Conservation (phyloP, 306 rosid species). For the Herpetospermum pedunculosum region DNA sequence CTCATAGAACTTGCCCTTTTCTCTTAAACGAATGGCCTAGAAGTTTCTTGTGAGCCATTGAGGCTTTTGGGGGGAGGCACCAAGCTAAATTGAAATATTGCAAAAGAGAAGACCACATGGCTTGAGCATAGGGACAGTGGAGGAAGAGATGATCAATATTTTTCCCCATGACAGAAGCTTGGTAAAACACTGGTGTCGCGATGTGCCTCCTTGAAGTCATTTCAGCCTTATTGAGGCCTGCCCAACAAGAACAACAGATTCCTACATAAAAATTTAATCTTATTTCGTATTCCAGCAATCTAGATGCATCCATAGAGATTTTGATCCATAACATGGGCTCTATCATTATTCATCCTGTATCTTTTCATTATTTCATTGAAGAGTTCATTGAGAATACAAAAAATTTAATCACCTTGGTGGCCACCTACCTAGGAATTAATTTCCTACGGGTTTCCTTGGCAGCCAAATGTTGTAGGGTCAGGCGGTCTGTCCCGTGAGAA, state of each 20-base stretch:
- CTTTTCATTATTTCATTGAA: background rate
- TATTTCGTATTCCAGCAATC: background rate
- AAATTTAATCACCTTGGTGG: too few relatives aligned
- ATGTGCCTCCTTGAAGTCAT: background rate
- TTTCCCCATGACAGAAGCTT: background rate
- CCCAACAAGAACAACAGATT: background rate
- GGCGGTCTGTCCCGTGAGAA: too few relatives aligned
- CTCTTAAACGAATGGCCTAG: background rate
- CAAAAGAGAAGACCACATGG: background rate
- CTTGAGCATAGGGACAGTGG: background rate
- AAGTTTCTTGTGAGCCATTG: background rate
- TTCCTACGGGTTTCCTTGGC: too few relatives aligned
- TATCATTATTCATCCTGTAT: background rate
- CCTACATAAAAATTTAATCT: background rate
- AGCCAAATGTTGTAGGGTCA: too few relatives aligned
- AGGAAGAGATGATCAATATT: background rate
- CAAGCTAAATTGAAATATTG: background rate
- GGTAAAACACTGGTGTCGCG: background rate
- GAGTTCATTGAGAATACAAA: too few relatives aligned
- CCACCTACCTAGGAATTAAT: too few relatives aligned
- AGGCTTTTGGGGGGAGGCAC: background rate
- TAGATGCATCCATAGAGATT: background rate
- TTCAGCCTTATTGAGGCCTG: background rate
- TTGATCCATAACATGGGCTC: background rate
- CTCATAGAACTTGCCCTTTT: background rate